These are phyloP conservation scores for Ensete ventricosum DNA, from an alignment of 176 grass and related monocot genomes.

Conservation along the genomic window DNA sequence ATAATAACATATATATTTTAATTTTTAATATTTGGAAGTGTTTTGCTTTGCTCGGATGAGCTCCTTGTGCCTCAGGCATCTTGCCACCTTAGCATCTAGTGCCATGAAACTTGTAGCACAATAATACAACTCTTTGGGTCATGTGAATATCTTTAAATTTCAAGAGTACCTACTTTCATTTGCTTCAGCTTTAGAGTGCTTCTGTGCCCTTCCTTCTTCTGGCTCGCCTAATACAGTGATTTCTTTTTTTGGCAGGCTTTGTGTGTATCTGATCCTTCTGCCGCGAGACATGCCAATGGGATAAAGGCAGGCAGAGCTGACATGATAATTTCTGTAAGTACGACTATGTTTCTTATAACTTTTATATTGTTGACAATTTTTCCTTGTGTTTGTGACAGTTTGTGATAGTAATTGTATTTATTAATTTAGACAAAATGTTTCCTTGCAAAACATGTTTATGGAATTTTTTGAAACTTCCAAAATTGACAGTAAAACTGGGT, in stretches of 20 bases:
- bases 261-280: slow-evolving; percentile 42
- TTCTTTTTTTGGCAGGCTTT: slow-evolving; percentile 54
- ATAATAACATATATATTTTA: no score
- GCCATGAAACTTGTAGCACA: no score
- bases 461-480: no score
- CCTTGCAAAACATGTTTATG: not conserved
- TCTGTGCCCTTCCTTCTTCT: not conserved
- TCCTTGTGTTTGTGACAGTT: not conserved
- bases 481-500: no score
- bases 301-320: slow-evolving; percentile 40
- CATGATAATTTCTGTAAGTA: slow-evolving; percentile 79
- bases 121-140: not conserved
- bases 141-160: not conserved
- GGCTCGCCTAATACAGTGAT: not conserved
- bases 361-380: not conserved
- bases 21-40: not conserved
- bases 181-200: slow-evolving; percentile 2
- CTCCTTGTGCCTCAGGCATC: no score
- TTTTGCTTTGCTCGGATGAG: slow-evolving; percentile 8
- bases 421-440: not conserved
- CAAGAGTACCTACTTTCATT: not conserved
- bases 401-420: not conserved
- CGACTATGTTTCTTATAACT: not conserved
- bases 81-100: not conserved
- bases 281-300: slow-evolving; percentile 53